Evolutionary conservation across 2,329 filamentous ascomycete genomes (phyloP).

Genomic region (Diaporthe citri): DNA sequence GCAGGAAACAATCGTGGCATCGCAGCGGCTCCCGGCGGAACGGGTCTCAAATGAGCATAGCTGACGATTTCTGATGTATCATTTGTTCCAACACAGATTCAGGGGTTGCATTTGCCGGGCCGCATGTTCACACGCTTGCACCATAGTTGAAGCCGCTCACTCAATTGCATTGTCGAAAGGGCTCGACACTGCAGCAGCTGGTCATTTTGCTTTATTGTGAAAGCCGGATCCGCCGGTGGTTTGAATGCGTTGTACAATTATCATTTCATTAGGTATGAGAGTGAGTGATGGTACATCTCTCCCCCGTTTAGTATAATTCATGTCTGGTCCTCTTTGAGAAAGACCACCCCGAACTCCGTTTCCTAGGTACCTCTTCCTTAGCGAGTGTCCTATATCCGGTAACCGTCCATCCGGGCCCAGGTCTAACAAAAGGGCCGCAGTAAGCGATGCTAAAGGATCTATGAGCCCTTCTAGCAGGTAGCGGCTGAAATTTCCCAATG

Average conservation of each 20-base stretch:
- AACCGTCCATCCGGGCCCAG: conserved; percentile 10
- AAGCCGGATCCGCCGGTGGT: background rate
- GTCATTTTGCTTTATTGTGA: background rate
- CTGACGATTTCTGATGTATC: background rate
- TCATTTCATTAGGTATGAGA: conserved; percentile 38
- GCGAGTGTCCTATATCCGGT: conserved; percentile 35
- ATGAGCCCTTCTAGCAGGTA: conserved; percentile 12
- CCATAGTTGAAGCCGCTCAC: background rate
- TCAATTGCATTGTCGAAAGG: background rate
- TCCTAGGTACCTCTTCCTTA: conserved; percentile 33
- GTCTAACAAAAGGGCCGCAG: conserved; percentile 1
- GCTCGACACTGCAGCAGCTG: background rate
- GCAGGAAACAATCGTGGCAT: conserved; percentile 5
- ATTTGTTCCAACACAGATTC: background rate
- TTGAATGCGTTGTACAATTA: conserved; percentile 35
- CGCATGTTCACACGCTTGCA: background rate
- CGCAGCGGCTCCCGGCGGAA: background rate
- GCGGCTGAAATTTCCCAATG: background rate
- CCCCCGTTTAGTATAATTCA: conserved; percentile 25
- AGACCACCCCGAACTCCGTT: conserved; percentile 6
- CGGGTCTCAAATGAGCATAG: background rate
- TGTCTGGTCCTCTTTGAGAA: conserved; percentile 15
- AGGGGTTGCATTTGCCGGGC: background rate
- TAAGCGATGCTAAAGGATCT: conserved; percentile 10
- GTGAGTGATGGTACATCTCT: conserved; percentile 32